phyloP scores from a whole-genome alignment of 2,329 filamentous ascomycete genomes.

The Pseudovirgaria hyperparasitica region DNA sequence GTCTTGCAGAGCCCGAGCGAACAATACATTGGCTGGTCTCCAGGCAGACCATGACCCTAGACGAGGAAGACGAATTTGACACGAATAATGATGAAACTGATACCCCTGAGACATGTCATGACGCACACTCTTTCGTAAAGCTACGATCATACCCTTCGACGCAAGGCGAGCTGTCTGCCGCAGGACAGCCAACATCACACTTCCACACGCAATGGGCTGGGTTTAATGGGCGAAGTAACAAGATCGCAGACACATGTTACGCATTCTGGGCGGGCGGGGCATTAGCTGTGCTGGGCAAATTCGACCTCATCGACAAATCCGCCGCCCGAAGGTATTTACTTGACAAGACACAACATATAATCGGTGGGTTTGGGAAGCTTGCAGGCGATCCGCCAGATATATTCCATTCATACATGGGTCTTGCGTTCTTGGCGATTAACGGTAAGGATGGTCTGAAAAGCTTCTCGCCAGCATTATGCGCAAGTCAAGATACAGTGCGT shows the following conservation, averaged over 20 bases:
- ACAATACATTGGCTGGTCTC: slow-evolving; percentile 34
- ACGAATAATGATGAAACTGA: slow-evolving; percentile 24
- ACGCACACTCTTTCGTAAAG: slow-evolving; percentile 26
- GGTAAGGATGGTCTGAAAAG: slow-evolving; percentile 55
- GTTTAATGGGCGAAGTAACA: slow-evolving; percentile 85
- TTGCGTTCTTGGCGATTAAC: slow-evolving; percentile 65
- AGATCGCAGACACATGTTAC: slow-evolving; percentile 90
- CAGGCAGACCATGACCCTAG: slow-evolving; percentile 31
- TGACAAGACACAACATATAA: slow-evolving; percentile 71
- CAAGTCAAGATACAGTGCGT: slow-evolving; percentile 45
- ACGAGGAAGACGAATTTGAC: slow-evolving; percentile 29
- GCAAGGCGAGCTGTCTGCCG: slow-evolving; percentile 13
- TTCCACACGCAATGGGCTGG: slow-evolving; percentile 49
- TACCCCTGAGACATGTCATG: slow-evolving; percentile 26
- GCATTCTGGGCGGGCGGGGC: slow-evolving; percentile 80
- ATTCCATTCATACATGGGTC: slow-evolving; percentile 79
- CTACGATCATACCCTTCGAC: slow-evolving; percentile 14
- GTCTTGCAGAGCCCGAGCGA: slow-evolving; percentile 23
- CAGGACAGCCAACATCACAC: slow-evolving; percentile 49
- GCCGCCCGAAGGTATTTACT: slow-evolving; percentile 68
- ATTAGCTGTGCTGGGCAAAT: slow-evolving; percentile 22
- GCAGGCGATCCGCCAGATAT: slow-evolving; percentile 46
- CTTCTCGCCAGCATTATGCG: slow-evolving; percentile 65
- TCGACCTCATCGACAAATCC: slow-evolving; percentile 43
- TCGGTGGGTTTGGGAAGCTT: slow-evolving; percentile 40